phyloP scores from a whole-genome alignment of 2,329 filamentous ascomycete species.

The Zarea fungicola region DNA sequence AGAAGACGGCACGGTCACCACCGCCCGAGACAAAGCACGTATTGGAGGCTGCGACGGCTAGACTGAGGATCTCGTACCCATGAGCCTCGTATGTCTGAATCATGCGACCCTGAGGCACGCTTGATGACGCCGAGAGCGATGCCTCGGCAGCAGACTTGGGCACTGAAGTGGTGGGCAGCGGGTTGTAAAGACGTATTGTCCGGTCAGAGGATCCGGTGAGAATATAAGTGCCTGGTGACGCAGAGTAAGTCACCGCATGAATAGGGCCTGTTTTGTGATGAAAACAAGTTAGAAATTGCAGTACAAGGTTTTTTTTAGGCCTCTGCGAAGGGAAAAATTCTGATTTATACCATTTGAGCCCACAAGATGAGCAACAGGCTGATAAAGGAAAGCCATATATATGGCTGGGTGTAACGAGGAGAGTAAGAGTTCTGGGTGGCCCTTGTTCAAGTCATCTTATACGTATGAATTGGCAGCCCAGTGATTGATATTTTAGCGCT shows the following conservation, averaged over 20 bases:
- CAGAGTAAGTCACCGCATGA: constrained; percentile 68
- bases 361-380: constrained; percentile 49
- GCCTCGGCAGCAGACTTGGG: constrained; percentile 17
- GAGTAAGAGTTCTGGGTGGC: neutral
- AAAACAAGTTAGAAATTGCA: neutral
- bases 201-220: constrained; percentile 85
- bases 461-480: too few species aligned
- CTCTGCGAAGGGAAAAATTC: neutral
- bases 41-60: constrained; percentile 72
- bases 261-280: constrained; percentile 52
- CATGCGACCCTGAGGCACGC: constrained; percentile 49
- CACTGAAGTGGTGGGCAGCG: constrained; percentile 45
- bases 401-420: neutral
- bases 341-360: constrained; percentile 50
- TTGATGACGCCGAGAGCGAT: constrained; percentile 20
- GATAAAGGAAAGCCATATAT: constrained; percentile 41
- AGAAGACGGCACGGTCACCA: constrained; percentile 84
- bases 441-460: neutral
- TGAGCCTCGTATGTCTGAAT: constrained; percentile 89
- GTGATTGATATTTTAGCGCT: too few species aligned
- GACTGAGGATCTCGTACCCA: constrained; percentile 83
- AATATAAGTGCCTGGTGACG: constrained; percentile 68
- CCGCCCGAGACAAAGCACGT: constrained; percentile 80
- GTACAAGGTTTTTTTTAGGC: too few species aligned
- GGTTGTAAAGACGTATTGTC: constrained; percentile 81